Conservation (phyloP, 768 basidiomycete species). For the Kwoniella mangroviensis region DNA sequence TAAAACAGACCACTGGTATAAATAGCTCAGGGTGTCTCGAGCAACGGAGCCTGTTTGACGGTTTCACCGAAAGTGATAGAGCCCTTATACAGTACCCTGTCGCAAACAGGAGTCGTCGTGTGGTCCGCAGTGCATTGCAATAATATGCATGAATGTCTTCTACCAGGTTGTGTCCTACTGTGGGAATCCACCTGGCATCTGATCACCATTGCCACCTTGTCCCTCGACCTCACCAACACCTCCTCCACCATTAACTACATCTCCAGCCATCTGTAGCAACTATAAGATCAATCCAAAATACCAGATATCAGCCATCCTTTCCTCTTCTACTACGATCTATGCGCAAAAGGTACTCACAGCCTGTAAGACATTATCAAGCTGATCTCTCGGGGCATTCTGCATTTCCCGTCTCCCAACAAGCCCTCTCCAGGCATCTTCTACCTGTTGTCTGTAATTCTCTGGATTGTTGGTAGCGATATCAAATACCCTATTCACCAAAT, state of each 20-base stretch:
- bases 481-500: conserved; percentile 34
- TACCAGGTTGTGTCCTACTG: not conserved
- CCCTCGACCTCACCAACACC: conserved; percentile 1
- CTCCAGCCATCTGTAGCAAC: conserved; percentile 24
- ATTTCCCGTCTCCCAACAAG: conserved; percentile 29
- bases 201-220: conserved; percentile 17
- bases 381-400: conserved; percentile 30
- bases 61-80: too few relatives aligned
- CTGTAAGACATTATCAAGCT: conserved; percentile 39
- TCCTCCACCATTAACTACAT: conserved; percentile 20
- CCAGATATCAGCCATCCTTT: not conserved
- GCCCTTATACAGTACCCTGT: too few relatives aligned
- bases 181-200: conserved; percentile 40
- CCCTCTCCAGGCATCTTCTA: conserved; percentile 26
- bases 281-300: not conserved
- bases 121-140: not conserved
- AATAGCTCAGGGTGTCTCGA: too few relatives aligned
- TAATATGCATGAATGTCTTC: not conserved
- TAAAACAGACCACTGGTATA: too few relatives aligned
- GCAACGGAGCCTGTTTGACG: too few relatives aligned
- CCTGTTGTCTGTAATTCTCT: conserved; percentile 30
- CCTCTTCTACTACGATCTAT: not conserved
- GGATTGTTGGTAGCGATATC: conserved; percentile 34
- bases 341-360: conserved; percentile 32
- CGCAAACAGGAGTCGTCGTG: too few relatives aligned